Conservation (phyloP, 1,284 basidiomycete genomes). For the Leccinum pachyderme region DNA sequence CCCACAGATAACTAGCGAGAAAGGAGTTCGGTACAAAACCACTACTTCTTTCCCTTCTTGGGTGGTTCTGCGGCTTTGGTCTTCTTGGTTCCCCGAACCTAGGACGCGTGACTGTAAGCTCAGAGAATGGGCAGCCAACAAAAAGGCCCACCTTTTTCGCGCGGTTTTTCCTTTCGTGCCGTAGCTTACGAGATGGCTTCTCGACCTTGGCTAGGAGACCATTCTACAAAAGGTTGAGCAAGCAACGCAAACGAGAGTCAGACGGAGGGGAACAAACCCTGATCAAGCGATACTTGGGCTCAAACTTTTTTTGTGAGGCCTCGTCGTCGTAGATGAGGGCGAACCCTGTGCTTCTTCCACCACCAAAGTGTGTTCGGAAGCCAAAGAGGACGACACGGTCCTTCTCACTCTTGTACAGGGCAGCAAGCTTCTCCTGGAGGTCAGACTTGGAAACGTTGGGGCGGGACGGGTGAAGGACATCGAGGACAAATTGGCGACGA, state of each 20-base stretch:
- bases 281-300: constrained; percentile 94
- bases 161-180: constrained; percentile 99
- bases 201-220: constrained; percentile 85
- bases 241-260: constrained; percentile 3
- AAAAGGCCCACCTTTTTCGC: constrained; percentile 79
- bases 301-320: constrained; percentile 93
- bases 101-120: constrained; percentile 10
- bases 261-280: constrained; percentile 59
- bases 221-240: constrained; percentile 49
- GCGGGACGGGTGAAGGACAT: constrained; percentile 94
- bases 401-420: constrained; percentile 79
- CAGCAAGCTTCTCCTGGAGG: constrained; percentile 89
- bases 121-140: constrained; percentile 15
- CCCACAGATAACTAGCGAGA: constrained; percentile 34
- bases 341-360: constrained; percentile 96
- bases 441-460: constrained; percentile 94
- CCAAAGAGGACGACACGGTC: constrained; percentile 76
- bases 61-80: constrained; percentile 84
- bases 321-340: constrained; percentile 98
- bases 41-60: constrained; percentile 86
- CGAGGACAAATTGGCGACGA: constrained; percentile 90
- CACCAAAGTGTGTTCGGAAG: constrained; percentile 94
- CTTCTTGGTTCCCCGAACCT: constrained; percentile 94
- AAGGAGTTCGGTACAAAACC: constrained; percentile 17
- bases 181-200: constrained; percentile 93